These are phyloP conservation scores for Davidsoniella neocaledoniae DNA, from an alignment of 2,329 filamentous ascomycete species.

Conservation along the genomic window DNA sequence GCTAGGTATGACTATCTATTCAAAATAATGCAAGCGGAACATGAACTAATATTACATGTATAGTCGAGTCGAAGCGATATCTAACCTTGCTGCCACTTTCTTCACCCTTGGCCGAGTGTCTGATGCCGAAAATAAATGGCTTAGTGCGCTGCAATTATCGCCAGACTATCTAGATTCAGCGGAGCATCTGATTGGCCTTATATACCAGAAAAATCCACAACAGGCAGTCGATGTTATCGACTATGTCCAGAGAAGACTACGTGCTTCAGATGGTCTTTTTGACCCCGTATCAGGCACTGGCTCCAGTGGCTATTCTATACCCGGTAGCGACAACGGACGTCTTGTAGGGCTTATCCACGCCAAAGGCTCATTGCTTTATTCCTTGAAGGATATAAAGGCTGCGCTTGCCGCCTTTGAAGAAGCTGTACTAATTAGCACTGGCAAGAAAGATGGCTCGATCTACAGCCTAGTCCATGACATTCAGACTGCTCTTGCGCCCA, in stretches of 20 bases:
- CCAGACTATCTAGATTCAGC: slow-evolving; percentile 89
- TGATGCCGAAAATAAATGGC: slow-evolving; percentile 78
- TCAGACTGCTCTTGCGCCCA: slow-evolving; percentile 47
- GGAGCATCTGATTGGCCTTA: slow-evolving; percentile 76
- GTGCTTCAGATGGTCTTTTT: slow-evolving; percentile 4
- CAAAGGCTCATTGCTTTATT: slow-evolving; percentile 97
- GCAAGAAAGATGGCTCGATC: slow-evolving; percentile 52
- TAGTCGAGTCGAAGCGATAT: slow-evolving; percentile 81
- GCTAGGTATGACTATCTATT: slow-evolving; percentile 29
- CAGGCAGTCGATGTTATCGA: slow-evolving; percentile 82
- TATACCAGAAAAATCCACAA: slow-evolving; percentile 67
- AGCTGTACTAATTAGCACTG: slow-evolving; percentile 75
- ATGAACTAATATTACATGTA: slow-evolving; percentile 16
- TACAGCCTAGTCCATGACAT: slow-evolving; percentile 65
- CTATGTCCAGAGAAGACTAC: slow-evolving; percentile 59
- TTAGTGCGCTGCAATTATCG: slow-evolving; percentile 62
- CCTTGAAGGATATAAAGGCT: slow-evolving; percentile 60
- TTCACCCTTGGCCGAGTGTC: slow-evolving; percentile 66
- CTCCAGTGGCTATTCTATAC: slow-evolving; percentile 63
- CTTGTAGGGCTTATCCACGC: slow-evolving; percentile 89
- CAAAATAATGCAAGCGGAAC: background rate
- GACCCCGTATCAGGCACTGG: slow-evolving; percentile 14
- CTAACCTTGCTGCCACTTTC: slow-evolving; percentile 79
- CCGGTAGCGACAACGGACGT: slow-evolving; percentile 76
- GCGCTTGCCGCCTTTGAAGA: slow-evolving; percentile 89